These are phyloP conservation scores for Coelastrella sp. DNA, from an alignment of 139 green algal genomes.

Conservation along the genomic window DNA sequence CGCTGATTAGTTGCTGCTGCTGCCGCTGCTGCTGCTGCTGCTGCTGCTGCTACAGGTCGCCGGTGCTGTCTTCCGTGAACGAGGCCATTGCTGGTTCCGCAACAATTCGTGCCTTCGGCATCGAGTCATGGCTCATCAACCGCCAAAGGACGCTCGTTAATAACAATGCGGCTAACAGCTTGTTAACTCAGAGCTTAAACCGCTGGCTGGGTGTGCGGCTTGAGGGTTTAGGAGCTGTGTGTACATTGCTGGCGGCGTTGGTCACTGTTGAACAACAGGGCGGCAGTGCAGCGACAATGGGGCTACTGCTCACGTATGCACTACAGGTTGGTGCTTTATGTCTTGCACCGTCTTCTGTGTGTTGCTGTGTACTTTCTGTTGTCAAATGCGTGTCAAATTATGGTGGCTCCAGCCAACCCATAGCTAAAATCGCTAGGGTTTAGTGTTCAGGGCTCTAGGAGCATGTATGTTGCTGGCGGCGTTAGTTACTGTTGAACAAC, in stretches of 20 bases:
- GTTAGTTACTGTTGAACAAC: slow-evolving; percentile 75
- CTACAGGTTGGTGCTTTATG: slow-evolving; percentile 49
- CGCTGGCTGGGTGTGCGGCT: slow-evolving; percentile 80
- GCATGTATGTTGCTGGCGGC: slow-evolving; percentile 68
- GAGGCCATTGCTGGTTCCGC: slow-evolving; percentile 81
- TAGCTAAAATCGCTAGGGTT: slow-evolving; percentile 69
- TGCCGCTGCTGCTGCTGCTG: neutral
- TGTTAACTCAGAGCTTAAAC: slow-evolving; percentile 72
- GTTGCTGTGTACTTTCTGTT: too few species aligned
- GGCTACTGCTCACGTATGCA: slow-evolving; percentile 74
- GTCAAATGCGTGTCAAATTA: too few species aligned
- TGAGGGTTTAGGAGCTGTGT: slow-evolving; percentile 68
- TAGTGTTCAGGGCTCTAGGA: slow-evolving; percentile 76
- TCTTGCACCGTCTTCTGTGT: neutral
- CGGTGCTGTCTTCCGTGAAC: slow-evolving; percentile 82
- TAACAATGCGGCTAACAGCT: slow-evolving; percentile 58
- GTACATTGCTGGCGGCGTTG: slow-evolving; percentile 67
- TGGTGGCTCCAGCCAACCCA: slow-evolving; percentile 50
- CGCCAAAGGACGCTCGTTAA: slow-evolving; percentile 62
- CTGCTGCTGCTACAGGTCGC: slow-evolving; percentile 65
- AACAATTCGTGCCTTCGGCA: slow-evolving; percentile 78
- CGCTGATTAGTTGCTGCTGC: too few species aligned
- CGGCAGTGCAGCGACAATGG: slow-evolving; percentile 53
- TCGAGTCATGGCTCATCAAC: slow-evolving; percentile 52
- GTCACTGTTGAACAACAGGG: slow-evolving; percentile 76